A percentile compares a stretch with the other conserved stretches of the same genome.
These are phyloP conservation scores for Metschnikowia baotianmanensis DNA, from an alignment of 805 yeast genomes.

Conservation along the genomic window DNA sequence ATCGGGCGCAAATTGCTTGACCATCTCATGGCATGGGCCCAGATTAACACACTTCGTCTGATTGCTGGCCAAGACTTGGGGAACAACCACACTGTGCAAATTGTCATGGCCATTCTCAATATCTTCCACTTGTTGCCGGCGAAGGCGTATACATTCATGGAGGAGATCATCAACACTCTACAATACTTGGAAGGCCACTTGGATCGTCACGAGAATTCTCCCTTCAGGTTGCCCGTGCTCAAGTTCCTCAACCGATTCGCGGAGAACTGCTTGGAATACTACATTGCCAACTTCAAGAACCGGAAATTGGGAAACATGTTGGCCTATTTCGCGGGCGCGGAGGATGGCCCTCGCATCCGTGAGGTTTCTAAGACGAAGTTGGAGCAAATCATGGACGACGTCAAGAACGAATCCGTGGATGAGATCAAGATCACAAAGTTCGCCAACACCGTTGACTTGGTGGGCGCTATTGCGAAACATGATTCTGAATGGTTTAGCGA, in stretches of 20 bases:
- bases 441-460: constrained; percentile 69
- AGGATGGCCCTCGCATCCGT: constrained; percentile 57
- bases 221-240: constrained; percentile 88
- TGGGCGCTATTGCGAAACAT: constrained; percentile 49
- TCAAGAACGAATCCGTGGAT: constrained; percentile 46
- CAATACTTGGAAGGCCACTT: constrained; percentile 76
- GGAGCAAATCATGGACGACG: constrained; percentile 44
- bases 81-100: constrained; percentile 77
- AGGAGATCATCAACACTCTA: constrained; percentile 75
- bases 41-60: constrained; percentile 69
- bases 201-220: constrained; percentile 82
- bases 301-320: constrained; percentile 65
- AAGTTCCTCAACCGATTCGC: constrained; percentile 83
- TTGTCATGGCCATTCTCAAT: constrained; percentile 85
- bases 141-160: constrained; percentile 88
- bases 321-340: constrained; percentile 59
- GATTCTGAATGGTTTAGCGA: constrained; percentile 58
- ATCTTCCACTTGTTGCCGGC: constrained; percentile 91
- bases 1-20: constrained; percentile 91
- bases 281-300: constrained; percentile 61
- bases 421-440: constrained; percentile 61
- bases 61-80: constrained; percentile 78
- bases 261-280: constrained; percentile 67
- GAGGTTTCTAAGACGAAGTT: constrained; percentile 53
- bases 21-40: constrained; percentile 95